phyloP scores from a whole-genome alignment of 1,139 yeast species.

The Debaryomyces coudertii region DNA sequence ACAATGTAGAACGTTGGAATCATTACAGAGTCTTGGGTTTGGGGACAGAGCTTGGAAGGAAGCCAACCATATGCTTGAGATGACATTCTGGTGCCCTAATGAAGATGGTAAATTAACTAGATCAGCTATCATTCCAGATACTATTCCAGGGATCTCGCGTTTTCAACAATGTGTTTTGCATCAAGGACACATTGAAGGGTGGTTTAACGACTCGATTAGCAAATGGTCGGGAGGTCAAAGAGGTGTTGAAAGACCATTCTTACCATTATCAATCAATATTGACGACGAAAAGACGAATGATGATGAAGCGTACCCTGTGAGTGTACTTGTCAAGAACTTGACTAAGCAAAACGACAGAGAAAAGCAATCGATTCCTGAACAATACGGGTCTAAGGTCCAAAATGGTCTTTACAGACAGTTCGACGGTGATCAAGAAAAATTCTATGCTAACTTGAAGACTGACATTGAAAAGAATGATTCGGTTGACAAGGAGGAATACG shows the following conservation, averaged over 20 bases:
- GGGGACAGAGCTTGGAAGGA: conserved; percentile 31
- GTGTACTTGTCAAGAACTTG: conserved; percentile 25
- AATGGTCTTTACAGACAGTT: conserved; percentile 35
- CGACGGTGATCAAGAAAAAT: conserved; percentile 29
- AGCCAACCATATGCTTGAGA: conserved; percentile 31
- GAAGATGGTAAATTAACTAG: conserved; percentile 23
- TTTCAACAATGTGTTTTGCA: conserved; percentile 34
- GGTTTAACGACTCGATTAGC: conserved; percentile 28
- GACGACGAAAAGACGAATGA: conserved; percentile 24
- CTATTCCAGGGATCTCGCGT: conserved; percentile 32
- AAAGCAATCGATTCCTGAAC: conserved; percentile 24
- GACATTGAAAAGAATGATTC: conserved; percentile 13
- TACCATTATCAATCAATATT: conserved; percentile 26
- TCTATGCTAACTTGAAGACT: conserved; percentile 12
- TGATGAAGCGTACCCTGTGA: conserved; percentile 30
- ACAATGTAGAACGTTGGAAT: conserved; percentile 29
- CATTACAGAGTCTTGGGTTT: conserved; percentile 31
- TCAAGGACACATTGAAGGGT: conserved; percentile 35
- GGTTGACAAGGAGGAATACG: conserved; percentile 9
- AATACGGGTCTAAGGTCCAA: conserved; percentile 23
- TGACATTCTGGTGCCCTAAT: conserved; percentile 29
- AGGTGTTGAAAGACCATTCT: conserved; percentile 29
- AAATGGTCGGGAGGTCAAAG: conserved; percentile 26
- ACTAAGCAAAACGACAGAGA: conserved; percentile 17
- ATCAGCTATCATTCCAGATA: conserved; percentile 29